A percentile compares a stretch with the other conserved stretches of the same genome.
Conservation (phyloP, 2,329 filamentous ascomycete genomes). For the Fusarium setosum region DNA sequence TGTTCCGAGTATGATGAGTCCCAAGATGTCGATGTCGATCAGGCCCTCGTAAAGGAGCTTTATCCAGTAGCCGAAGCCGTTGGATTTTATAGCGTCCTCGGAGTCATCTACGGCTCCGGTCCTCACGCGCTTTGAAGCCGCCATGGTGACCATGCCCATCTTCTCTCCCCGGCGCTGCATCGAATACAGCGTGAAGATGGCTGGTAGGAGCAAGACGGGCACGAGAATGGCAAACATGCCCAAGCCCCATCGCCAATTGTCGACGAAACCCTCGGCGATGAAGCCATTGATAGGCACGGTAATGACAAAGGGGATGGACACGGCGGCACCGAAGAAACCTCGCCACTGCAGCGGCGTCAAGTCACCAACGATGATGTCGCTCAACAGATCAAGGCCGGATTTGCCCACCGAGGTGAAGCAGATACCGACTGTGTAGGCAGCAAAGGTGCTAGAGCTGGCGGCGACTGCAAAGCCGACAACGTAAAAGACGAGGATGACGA, state of each 20-base stretch:
- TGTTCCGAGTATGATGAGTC: slow-evolving; percentile 61
- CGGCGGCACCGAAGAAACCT: slow-evolving; percentile 47
- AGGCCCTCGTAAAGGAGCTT: slow-evolving; percentile 45
- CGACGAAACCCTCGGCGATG: slow-evolving; percentile 52
- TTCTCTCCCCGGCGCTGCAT: slow-evolving; percentile 70
- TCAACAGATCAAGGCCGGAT: slow-evolving; percentile 50
- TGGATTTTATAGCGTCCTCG: slow-evolving; percentile 19
- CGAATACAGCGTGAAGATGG: slow-evolving; percentile 64
- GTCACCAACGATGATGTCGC: slow-evolving; percentile 52
- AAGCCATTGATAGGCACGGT: slow-evolving; percentile 55
- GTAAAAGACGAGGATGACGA: slow-evolving; percentile 53
- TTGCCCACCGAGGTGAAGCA: slow-evolving; percentile 52
- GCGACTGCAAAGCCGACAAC: slow-evolving; percentile 49
- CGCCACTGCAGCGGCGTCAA: slow-evolving; percentile 51
- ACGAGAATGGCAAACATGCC: slow-evolving; percentile 72
- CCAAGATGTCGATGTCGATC: slow-evolving; percentile 47
- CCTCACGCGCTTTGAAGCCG: slow-evolving; percentile 33
- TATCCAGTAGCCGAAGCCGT: slow-evolving; percentile 36
- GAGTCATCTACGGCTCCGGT: slow-evolving; percentile 14
- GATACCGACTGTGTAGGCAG: slow-evolving; percentile 49
- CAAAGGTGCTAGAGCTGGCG: slow-evolving; percentile 46
- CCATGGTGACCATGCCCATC: slow-evolving; percentile 58
- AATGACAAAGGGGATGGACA: slow-evolving; percentile 47
- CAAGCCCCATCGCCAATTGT: slow-evolving; percentile 71
- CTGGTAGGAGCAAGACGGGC: slow-evolving; percentile 66